A percentile compares a stretch with the other conserved stretches of the same genome.
These are phyloP conservation scores for Reticulascus tulasneorum DNA, from an alignment of 2,329 filamentous ascomycete species.

Conservation along the genomic window DNA sequence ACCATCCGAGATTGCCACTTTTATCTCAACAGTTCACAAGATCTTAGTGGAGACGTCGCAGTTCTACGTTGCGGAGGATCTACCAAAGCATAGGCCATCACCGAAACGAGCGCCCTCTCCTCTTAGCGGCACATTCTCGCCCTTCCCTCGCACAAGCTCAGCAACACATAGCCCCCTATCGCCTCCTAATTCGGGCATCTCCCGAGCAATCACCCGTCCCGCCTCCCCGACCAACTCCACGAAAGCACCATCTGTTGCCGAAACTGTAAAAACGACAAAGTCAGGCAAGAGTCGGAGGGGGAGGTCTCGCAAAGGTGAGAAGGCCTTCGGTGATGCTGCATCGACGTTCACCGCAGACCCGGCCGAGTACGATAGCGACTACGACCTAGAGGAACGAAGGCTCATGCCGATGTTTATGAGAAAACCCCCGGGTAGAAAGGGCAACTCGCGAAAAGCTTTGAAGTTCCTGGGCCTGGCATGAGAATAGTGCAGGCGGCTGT, in stretches of 20 bases:
- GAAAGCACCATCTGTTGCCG: constrained; percentile 27
- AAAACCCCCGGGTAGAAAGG: constrained; percentile 29
- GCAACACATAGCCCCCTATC: constrained; percentile 9
- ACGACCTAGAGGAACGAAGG: constrained; percentile 45
- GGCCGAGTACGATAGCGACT: constrained; percentile 33
- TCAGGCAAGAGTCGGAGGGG: constrained; percentile 25
- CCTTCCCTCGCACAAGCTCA: constrained; percentile 20
- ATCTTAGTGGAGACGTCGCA: constrained; percentile 40
- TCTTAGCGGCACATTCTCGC: constrained; percentile 23
- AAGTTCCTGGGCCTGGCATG: constrained; percentile 49
- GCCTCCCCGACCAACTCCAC: constrained; percentile 9
- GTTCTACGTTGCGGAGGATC: constrained; percentile 41
- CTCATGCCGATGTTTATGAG: constrained; percentile 48
- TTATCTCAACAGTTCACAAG: constrained; percentile 50
- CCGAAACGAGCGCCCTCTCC: constrained; percentile 21
- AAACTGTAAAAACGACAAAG: constrained; percentile 26
- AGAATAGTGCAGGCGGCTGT: constrained; percentile 2
- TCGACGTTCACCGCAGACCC: constrained; percentile 32
- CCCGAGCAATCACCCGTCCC: neutral
- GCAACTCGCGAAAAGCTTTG: constrained; percentile 47
- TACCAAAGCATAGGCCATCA: constrained; percentile 1
- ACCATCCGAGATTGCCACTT: constrained; percentile 48
- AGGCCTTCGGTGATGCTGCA: constrained; percentile 18
- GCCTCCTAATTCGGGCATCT: constrained; percentile 3
- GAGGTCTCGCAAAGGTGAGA: constrained; percentile 19